A percentile compares a stretch with the other conserved stretches of the same genome.
These are phyloP conservation scores for Omphalea diandra DNA, from an alignment of 441 rosid species.

Conservation along the genomic window DNA sequence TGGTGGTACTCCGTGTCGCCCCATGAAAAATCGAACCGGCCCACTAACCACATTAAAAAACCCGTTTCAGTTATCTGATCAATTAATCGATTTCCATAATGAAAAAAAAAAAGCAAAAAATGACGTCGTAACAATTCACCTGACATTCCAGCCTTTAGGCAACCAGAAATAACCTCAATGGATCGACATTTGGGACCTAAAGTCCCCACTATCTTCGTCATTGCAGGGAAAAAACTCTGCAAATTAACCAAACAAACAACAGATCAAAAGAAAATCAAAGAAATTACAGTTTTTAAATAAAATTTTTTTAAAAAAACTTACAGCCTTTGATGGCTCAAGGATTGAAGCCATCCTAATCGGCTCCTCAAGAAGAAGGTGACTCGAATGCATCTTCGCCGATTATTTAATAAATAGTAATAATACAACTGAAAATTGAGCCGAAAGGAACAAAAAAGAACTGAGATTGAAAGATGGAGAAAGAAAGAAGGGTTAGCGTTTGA, in stretches of 20 bases:
- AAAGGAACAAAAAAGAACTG: not conserved
- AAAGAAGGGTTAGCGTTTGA: not conserved
- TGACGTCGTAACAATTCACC: slow-evolving; percentile 36
- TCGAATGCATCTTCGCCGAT: slow-evolving; percentile 68
- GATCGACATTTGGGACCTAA: slow-evolving; percentile 94
- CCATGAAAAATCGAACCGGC: slow-evolving; percentile 94
- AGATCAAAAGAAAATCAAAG: slow-evolving; percentile 1
- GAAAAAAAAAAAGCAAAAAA: slow-evolving; percentile 8
- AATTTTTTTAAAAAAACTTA: too few species aligned
- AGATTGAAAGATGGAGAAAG: slow-evolving; percentile 5
- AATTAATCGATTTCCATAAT: not conserved
- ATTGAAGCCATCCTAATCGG: slow-evolving; percentile 98
- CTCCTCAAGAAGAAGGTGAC: slow-evolving; percentile 89
- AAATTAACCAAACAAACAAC: not conserved
- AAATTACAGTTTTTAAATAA: slow-evolving; percentile 11
- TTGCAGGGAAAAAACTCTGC: slow-evolving; percentile 89
- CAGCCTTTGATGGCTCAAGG: slow-evolving; percentile 86
- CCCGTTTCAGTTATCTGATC: slow-evolving; percentile 17
- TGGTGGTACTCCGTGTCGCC: slow-evolving; percentile 76
- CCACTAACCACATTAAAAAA: slow-evolving; percentile 44
- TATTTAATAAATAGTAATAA: too few species aligned
- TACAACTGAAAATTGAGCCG: not conserved
- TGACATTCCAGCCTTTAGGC: slow-evolving; percentile 97
- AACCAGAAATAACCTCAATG: slow-evolving; percentile 67
- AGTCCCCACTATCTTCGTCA: slow-evolving; percentile 98